Conservation (phyloP, 106 monocot genomes). For the Dendrobium nobile region DNA sequence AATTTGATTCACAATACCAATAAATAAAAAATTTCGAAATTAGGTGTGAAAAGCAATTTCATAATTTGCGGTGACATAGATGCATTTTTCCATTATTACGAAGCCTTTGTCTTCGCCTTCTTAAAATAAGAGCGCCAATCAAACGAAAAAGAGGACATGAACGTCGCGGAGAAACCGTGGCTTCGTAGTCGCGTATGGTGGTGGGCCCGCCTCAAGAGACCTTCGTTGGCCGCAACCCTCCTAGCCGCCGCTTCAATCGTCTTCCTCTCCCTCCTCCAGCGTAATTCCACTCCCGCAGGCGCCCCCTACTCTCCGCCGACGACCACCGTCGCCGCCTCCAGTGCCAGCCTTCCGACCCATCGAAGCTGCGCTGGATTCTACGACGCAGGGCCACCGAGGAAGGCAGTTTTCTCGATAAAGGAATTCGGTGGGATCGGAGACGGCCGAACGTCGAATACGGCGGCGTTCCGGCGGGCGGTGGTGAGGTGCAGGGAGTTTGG, state of each 20-base stretch:
- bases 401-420: slow-evolving; percentile 22
- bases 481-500: slow-evolving; percentile 20
- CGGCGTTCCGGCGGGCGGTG: slow-evolving; percentile 52
- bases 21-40: too few species aligned
- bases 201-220: slow-evolving; percentile 10
- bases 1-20: too few species aligned
- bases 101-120: too few species aligned
- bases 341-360: neutral
- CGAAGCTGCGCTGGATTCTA: slow-evolving; percentile 46
- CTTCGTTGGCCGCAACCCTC: slow-evolving; percentile 20
- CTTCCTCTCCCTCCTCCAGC: slow-evolving; percentile 20
- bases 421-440: slow-evolving; percentile 85
- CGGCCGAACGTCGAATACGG: slow-evolving; percentile 64
- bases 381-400: slow-evolving; percentile 8
- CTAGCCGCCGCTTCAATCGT: slow-evolving; percentile 21
- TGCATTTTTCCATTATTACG: too few species aligned
- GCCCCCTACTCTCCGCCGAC: neutral
- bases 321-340: neutral
- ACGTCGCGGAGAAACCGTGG: slow-evolving; percentile 17
- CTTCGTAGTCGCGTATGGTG: slow-evolving; percentile 5
- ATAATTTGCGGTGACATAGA: too few species aligned
- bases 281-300: neutral
- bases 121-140: too few species aligned
- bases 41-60: too few species aligned
- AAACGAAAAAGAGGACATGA: slow-evolving; percentile 6